Evolutionary conservation across 2,329 filamentous ascomycete genomes (phyloP).

Genomic region (Pyrenochaeta sp.): DNA sequence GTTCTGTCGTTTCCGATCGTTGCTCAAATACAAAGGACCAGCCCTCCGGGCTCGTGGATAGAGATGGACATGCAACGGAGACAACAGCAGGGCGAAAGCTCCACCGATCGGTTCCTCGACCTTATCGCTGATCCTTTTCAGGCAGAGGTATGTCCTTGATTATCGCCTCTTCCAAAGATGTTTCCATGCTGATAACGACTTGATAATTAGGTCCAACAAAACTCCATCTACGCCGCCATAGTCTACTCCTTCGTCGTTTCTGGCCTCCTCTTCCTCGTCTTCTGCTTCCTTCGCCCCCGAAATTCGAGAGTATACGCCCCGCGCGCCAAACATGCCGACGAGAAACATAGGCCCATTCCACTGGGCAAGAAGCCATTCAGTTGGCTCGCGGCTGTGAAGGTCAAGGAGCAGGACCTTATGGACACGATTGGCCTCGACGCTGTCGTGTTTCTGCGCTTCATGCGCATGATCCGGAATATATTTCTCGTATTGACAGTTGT

Average conservation of each 20-base stretch:
- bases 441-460: slow-evolving; percentile 84
- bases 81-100: slow-evolving; percentile 19
- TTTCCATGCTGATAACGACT: too few species aligned
- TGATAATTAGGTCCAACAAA: slow-evolving; percentile 65
- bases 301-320: slow-evolving; percentile 93
- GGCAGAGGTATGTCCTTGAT: slow-evolving; percentile 29
- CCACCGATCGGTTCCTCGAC: slow-evolving; percentile 47
- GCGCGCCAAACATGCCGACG: slow-evolving; percentile 90
- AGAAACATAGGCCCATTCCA: slow-evolving; percentile 84
- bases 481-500: slow-evolving; percentile 77
- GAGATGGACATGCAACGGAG: slow-evolving; percentile 19
- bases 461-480: slow-evolving; percentile 89
- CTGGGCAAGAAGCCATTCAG: slow-evolving; percentile 86
- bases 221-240: slow-evolving; percentile 80
- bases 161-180: not conserved
- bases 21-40: too few species aligned
- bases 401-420: slow-evolving; percentile 79
- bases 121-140: slow-evolving; percentile 52
- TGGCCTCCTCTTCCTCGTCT: slow-evolving; percentile 74
- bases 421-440: slow-evolving; percentile 88
- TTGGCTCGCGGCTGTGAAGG: slow-evolving; percentile 82
- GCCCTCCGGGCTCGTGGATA: too few species aligned
- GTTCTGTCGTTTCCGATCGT: too few species aligned
- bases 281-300: slow-evolving; percentile 89
- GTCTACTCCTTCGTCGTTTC: slow-evolving; percentile 81